phyloP scores from a whole-genome alignment of 495 filamentous ascomycete species.

The Aspergillus bridgeri region DNA sequence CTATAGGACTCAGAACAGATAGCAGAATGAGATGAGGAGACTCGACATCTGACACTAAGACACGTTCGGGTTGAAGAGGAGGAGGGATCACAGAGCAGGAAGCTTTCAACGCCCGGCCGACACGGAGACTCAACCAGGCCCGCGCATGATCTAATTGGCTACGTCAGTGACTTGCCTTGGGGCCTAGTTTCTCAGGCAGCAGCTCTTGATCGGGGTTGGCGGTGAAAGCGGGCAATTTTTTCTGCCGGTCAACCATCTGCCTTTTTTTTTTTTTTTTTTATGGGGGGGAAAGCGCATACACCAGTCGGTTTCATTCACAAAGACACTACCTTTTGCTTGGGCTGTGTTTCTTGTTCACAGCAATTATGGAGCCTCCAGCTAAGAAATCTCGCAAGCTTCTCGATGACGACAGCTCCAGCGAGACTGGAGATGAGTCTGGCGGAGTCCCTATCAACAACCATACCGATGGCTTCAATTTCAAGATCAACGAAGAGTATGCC shows the following conservation, averaged over 20 bases:
- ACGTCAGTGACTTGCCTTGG: constrained; percentile 31
- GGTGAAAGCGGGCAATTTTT: constrained; percentile 23
- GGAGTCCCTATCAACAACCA: constrained; percentile 37
- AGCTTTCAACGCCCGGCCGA: constrained; percentile 17
- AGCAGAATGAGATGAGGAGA: constrained; percentile 6
- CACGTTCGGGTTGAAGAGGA: constrained; percentile 15
- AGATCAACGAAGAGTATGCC: constrained; percentile 89
- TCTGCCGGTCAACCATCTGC: constrained; percentile 15
- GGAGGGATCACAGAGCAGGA: constrained; percentile 13
- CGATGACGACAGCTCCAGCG: constrained; percentile 53
- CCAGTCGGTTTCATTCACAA: background rate
- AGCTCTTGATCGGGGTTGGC: constrained; percentile 1
- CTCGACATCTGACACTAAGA: constrained; percentile 10
- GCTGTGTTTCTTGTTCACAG: background rate
- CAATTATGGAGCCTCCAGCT: constrained; percentile 43
- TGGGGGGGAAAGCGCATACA: background rate
- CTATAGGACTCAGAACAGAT: constrained; percentile 2
- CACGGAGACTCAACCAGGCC: constrained; percentile 12
- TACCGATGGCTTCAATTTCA: constrained; percentile 49
- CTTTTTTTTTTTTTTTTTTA: constrained; percentile 36
- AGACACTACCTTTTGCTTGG: constrained; percentile 3
- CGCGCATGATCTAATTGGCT: constrained; percentile 39
- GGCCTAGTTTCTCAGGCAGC: constrained; percentile 23
- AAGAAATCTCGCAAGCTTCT: constrained; percentile 46
- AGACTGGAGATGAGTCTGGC: constrained; percentile 52